Base-by-base conservation (phyloP, 2,329 filamentous ascomycete species). In the Ophiostoma triangulosporum region DNA sequence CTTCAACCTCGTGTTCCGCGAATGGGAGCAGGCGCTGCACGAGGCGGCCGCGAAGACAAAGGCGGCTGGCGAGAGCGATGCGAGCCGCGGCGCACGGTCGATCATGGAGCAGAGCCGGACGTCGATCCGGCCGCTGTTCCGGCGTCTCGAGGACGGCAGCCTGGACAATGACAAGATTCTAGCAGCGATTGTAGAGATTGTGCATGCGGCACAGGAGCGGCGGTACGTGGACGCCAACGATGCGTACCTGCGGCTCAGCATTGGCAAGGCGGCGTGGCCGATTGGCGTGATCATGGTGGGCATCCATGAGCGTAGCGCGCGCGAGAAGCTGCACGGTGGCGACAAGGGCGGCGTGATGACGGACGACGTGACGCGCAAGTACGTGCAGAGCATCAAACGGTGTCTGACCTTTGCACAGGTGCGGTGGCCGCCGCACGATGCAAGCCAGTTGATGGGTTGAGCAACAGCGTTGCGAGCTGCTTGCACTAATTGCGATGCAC, bases 201-300 rank as follows among this genome's bases (percentile, higher is more conserved):
- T 96, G 29, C 78, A 86, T 63, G 86, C 89, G 26, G 88, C 91
- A 4, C 93, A 98, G 69, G 83, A 89, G 64, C 79, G 89, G 56
- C 81, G 88, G 58, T 98, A 98, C 64, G 91, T 98, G 48, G 87
- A 96, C 69, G 93, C 93, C 32, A 97, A 97, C 65, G 88, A 98
- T 66, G 90, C 88, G 0, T 98, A 98, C 67, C 73, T 98, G 57
- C 78, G 88, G 52, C 74, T 98, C 53, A 95, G 88, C 66, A 98
- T 98, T 64, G 89, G 89, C 59, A 95, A 95, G 71, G 90, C 89
- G 60, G 93, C 93, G 15, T 98, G 93, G 93, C 93, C 93, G 24
- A 98, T 98, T 64, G 93, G 93, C 69, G 93, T 98, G 36, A 98
- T 93, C 67, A 98, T 97, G 93, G 93, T 98, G 64, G 93, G 93